A percentile compares a stretch with the other conserved stretches of the same genome.
phyloP scores from a whole-genome alignment of 1,284 basidiomycete genomes.

The Sporisorium exsertum region DNA sequence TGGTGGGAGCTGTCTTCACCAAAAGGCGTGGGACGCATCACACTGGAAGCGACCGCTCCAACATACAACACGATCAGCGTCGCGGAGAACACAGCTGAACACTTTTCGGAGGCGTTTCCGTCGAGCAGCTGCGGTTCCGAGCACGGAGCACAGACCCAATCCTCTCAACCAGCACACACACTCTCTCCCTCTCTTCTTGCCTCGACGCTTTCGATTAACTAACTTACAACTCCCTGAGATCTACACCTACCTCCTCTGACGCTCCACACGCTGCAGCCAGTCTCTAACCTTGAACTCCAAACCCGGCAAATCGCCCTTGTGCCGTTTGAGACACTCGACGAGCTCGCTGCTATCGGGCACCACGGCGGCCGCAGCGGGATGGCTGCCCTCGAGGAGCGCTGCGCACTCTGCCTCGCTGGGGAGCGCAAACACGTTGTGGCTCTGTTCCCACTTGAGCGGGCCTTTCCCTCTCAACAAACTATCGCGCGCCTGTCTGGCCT shows the following conservation, averaged over 20 bases:
- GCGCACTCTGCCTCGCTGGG: constrained; percentile 65
- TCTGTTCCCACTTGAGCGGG: constrained; percentile 61
- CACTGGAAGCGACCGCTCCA: too few species aligned
- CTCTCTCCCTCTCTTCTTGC: too few species aligned
- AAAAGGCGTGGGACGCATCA: too few species aligned
- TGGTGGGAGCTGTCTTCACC: too few species aligned
- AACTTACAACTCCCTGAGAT: too few species aligned
- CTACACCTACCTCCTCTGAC: not conserved
- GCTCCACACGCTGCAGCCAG: constrained; percentile 37
- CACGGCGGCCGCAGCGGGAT: constrained; percentile 60
- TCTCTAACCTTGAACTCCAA: constrained; percentile 58
- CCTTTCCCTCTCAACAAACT: constrained; percentile 54
- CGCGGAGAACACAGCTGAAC: too few species aligned
- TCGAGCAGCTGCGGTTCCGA: too few species aligned
- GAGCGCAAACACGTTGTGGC: constrained; percentile 61
- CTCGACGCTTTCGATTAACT: too few species aligned
- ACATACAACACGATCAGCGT: too few species aligned
- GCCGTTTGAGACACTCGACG: constrained; percentile 42
- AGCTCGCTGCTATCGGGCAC: constrained; percentile 46
- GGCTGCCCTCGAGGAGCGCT: constrained; percentile 58
- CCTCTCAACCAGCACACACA: too few species aligned
- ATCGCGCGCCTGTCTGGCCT: constrained; percentile 46
- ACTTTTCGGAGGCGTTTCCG: too few species aligned
- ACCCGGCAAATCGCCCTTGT: constrained; percentile 52
- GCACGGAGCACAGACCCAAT: too few species aligned